Evolutionary conservation across 78 protist genomes (phyloP).

Genomic region (Trichosphaerium sp.): DNA sequence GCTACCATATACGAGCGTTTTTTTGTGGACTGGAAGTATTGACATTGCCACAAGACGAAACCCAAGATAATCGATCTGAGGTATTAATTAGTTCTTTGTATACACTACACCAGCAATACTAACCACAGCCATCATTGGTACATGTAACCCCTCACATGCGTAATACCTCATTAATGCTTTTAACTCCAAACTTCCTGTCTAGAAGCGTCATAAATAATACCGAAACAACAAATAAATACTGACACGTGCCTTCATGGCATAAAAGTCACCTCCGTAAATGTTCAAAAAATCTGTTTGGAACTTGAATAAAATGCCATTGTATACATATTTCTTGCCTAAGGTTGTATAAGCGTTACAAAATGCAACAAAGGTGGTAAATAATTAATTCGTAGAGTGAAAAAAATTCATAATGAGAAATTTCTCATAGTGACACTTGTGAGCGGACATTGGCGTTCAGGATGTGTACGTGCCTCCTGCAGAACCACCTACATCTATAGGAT

Average conservation of each 20-base stretch:
- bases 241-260: too few relatives aligned
- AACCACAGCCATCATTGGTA: slow-evolving; percentile 38
- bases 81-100: slow-evolving; percentile 13
- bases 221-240: too few relatives aligned
- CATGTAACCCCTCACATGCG: slow-evolving; percentile 50
- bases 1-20: slow-evolving; percentile 37
- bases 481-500: too few relatives aligned
- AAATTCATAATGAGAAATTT: too few relatives aligned
- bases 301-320: slow-evolving; percentile 43
- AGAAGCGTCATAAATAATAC: too few relatives aligned
- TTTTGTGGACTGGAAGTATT: slow-evolving; percentile 25
- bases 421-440: too few relatives aligned
- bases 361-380: not conserved
- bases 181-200: slow-evolving; percentile 31
- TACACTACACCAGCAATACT: not conserved
- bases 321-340: slow-evolving; percentile 37
- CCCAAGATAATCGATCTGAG: slow-evolving; percentile 44
- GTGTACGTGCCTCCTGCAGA: too few relatives aligned
- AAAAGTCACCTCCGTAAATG: slow-evolving; percentile 27
- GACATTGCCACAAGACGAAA: slow-evolving; percentile 53
- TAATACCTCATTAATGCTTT: slow-evolving; percentile 35
- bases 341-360: slow-evolving; percentile 2
- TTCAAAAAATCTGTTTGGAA: slow-evolving; percentile 25
- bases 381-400: not conserved
- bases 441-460: too few relatives aligned